Evolutionary conservation across 768 basidiomycete genomes (phyloP).

Genomic region (Boletus pseudo-olivaceus): DNA sequence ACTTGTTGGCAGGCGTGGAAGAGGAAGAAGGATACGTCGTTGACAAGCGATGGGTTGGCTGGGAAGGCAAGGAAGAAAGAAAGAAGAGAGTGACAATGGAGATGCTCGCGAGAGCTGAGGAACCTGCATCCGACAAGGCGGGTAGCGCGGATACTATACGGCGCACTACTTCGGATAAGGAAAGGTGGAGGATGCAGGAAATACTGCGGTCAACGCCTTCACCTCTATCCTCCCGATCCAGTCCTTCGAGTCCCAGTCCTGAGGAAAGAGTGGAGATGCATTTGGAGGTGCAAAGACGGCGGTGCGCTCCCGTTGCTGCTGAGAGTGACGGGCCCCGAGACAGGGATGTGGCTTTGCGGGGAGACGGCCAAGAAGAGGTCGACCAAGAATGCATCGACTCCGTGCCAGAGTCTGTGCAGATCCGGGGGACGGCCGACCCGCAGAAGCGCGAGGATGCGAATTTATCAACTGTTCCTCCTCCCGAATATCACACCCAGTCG

Average conservation of each 20-base stretch:
- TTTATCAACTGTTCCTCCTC: background rate
- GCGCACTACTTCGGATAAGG: conserved; percentile 22
- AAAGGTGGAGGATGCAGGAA: conserved; percentile 26
- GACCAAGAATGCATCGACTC: background rate
- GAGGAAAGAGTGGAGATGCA: background rate
- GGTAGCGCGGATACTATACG: background rate
- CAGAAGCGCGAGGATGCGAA: background rate
- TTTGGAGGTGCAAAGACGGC: conserved; percentile 2
- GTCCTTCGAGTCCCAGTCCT: background rate
- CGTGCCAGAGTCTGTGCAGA: background rate
- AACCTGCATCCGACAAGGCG: background rate
- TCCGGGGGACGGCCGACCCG: background rate
- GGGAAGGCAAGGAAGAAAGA: conserved; percentile 14
- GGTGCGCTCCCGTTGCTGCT: background rate
- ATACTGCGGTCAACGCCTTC: conserved; percentile 15
- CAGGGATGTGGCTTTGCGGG: background rate
- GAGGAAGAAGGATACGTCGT: conserved; percentile 47
- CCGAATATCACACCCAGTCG: background rate
- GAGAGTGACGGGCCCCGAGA: background rate
- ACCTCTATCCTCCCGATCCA: background rate
- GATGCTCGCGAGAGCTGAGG: background rate
- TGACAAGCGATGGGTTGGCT: conserved; percentile 23
- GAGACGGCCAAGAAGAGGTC: background rate
- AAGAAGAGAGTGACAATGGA: conserved; percentile 2
- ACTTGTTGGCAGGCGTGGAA: conserved; percentile 73